A percentile compares a stretch with the other conserved stretches of the same genome.
Evolutionary conservation across 352 stramenopile genomes (phyloP).

Genomic region (Phytophthora sp.): DNA sequence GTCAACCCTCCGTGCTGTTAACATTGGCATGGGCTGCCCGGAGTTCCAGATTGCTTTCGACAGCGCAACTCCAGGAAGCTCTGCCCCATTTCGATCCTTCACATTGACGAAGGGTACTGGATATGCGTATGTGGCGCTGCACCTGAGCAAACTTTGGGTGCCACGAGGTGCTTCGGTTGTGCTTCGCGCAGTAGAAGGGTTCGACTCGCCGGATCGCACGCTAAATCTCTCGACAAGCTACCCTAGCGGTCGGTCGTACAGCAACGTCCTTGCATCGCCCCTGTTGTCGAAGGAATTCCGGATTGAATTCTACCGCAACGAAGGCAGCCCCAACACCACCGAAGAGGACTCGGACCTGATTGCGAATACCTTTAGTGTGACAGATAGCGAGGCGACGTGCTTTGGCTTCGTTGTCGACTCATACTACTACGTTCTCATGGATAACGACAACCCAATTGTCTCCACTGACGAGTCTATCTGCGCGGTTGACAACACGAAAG

Average conservation of each 20-base stretch:
- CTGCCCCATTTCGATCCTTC: conserved; percentile 50
- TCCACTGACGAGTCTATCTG: conserved; percentile 56
- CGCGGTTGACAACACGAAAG: conserved; percentile 61
- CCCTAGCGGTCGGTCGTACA: conserved; percentile 30
- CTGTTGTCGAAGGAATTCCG: conserved; percentile 59
- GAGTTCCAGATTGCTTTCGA: conserved; percentile 57
- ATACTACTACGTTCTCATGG: conserved; percentile 54
- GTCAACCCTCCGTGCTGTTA: conserved; percentile 23
- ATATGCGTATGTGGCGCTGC: conserved; percentile 60
- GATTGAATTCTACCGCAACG: conserved; percentile 61
- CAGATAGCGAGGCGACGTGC: conserved; percentile 33
- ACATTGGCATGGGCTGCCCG: conserved; percentile 50
- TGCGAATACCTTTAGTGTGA: conserved; percentile 22
- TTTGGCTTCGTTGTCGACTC: conserved; percentile 63
- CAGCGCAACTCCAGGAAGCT: conserved; percentile 34
- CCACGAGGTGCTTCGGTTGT: conserved; percentile 48
- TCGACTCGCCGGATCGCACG: conserved; percentile 34
- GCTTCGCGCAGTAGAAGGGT: conserved; percentile 54
- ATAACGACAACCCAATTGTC: conserved; percentile 45
- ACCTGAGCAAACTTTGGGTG: conserved; percentile 55
- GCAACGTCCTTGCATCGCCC: conserved; percentile 35
- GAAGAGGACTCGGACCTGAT: not conserved
- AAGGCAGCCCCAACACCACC: conserved; percentile 12
- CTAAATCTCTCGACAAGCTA: conserved; percentile 52
- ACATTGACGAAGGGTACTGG: conserved; percentile 55